A percentile compares a stretch with the other conserved stretches of the same genome.
These are phyloP conservation scores for Pleoardoris graminearum DNA, from an alignment of 2,329 filamentous ascomycete species.

Conservation along the genomic window DNA sequence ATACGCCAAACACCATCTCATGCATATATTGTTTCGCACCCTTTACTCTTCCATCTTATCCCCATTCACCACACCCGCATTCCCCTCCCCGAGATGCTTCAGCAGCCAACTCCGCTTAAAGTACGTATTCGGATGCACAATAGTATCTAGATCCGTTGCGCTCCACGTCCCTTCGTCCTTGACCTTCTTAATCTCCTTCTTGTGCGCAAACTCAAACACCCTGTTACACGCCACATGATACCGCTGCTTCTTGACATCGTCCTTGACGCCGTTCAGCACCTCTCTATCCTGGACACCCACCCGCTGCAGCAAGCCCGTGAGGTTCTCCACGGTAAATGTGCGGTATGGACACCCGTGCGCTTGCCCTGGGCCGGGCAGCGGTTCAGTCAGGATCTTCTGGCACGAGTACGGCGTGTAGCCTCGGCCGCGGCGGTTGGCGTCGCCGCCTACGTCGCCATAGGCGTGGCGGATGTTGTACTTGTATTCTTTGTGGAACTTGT, in stretches of 20 bases:
- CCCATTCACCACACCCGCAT: slow-evolving; percentile 35
- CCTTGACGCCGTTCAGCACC: slow-evolving; percentile 77
- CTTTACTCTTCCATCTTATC: slow-evolving; percentile 43
- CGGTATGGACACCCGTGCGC: slow-evolving; percentile 95
- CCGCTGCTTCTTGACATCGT: slow-evolving; percentile 85
- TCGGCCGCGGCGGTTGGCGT: slow-evolving; percentile 80
- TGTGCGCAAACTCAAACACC: slow-evolving; percentile 88
- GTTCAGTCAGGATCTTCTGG: slow-evolving; percentile 91
- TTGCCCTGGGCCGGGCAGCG: slow-evolving; percentile 83
- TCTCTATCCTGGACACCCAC: slow-evolving; percentile 79
- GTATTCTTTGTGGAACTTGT: slow-evolving; percentile 97
- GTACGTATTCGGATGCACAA: slow-evolving; percentile 96
- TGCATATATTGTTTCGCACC: neutral
- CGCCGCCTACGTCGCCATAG: slow-evolving; percentile 94
- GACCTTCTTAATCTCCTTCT: slow-evolving; percentile 57
- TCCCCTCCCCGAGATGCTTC: slow-evolving; percentile 69
- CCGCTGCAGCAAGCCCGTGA: slow-evolving; percentile 72
- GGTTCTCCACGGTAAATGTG: slow-evolving; percentile 87
- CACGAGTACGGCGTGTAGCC: slow-evolving; percentile 93
- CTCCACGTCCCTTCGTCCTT: slow-evolving; percentile 54
- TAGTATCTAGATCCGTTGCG: slow-evolving; percentile 82
- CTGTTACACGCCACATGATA: slow-evolving; percentile 96
- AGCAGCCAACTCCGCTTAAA: slow-evolving; percentile 93
- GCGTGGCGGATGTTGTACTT: slow-evolving; percentile 93
- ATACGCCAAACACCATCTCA: neutral